These are phyloP conservation scores for Hymenoscyphus fraxineus DNA, from an alignment of 2,329 filamentous ascomycete genomes.

Conservation along the genomic window DNA sequence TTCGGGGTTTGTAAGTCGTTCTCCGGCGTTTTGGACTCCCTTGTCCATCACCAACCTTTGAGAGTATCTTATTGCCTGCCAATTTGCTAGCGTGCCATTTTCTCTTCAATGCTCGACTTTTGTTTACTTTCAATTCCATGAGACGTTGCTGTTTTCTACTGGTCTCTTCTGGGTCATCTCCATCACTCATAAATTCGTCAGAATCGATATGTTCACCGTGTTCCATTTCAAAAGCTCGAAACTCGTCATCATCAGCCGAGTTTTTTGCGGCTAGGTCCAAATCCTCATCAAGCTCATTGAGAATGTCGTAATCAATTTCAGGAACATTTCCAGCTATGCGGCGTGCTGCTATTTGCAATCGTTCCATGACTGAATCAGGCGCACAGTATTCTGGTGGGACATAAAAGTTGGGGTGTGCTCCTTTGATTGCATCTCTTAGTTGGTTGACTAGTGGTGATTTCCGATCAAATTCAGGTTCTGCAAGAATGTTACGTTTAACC, in stretches of 20 bases:
- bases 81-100: conserved; percentile 1
- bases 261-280: not conserved
- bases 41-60: not conserved
- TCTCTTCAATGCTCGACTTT: conserved; percentile 1
- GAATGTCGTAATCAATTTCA: not conserved
- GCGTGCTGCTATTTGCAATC: conserved; percentile 18
- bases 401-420: conserved; percentile 27
- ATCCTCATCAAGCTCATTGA: conserved; percentile 2
- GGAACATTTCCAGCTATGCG: not conserved
- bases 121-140: not conserved
- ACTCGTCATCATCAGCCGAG: not conserved
- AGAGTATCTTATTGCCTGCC: not conserved
- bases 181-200: not conserved
- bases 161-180: not conserved
- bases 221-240: not conserved
- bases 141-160: not conserved
- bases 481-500: conserved; percentile 21
- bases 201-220: not conserved
- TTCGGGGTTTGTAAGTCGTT: conserved; percentile 7
- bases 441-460: conserved; percentile 13
- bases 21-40: not conserved
- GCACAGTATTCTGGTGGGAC: conserved; percentile 29
- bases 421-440: conserved; percentile 24
- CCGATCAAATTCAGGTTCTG: conserved; percentile 16
- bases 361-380: conserved; percentile 19